Conservation (phyloP, 495 filamentous ascomycete genomes). For the Lichenothelia convexa region DNA sequence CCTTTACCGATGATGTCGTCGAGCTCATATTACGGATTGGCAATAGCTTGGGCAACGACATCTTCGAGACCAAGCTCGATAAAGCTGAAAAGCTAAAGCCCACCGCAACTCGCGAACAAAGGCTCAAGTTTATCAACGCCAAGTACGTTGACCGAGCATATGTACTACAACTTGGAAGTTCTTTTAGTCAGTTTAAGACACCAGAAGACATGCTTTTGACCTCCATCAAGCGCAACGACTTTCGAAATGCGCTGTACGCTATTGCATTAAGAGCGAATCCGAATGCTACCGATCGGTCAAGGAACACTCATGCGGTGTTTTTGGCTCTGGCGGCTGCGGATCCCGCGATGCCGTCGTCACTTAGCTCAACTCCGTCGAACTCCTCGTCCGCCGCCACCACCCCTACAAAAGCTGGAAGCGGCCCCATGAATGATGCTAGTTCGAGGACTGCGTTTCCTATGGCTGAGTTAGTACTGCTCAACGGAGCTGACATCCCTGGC, state of each 20-base stretch:
- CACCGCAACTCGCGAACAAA: slow-evolving; percentile 67
- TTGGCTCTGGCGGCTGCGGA: slow-evolving; percentile 90
- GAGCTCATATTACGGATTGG: slow-evolving; percentile 86
- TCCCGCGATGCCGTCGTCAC: slow-evolving; percentile 47
- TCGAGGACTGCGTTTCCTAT: too few relatives aligned
- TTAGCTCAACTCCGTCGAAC: slow-evolving; percentile 8
- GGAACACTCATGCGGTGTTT: slow-evolving; percentile 73
- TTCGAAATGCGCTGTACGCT: slow-evolving; percentile 78
- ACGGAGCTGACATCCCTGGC: slow-evolving; percentile 73
- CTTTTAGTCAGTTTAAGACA: slow-evolving; percentile 56
- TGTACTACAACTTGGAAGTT: slow-evolving; percentile 58
- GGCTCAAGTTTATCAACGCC: slow-evolving; percentile 78
- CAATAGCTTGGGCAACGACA: slow-evolving; percentile 87
- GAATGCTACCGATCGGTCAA: slow-evolving; percentile 70
- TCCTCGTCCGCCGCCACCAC: slow-evolving; percentile 8
- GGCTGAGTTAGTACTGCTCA: slow-evolving; percentile 84
- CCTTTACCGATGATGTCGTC: slow-evolving; percentile 88
- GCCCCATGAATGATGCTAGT: too few relatives aligned
- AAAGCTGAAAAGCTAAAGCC: slow-evolving; percentile 48
- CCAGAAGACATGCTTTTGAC: slow-evolving; percentile 85
- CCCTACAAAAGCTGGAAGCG: slow-evolving; percentile 25
- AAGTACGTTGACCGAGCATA: slow-evolving; percentile 81
- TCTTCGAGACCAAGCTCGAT: slow-evolving; percentile 83
- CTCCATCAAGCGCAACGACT: slow-evolving; percentile 84
- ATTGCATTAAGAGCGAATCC: slow-evolving; percentile 75